phyloP scores from a whole-genome alignment of 345 rosid genomes.

The Populus davidiana region DNA sequence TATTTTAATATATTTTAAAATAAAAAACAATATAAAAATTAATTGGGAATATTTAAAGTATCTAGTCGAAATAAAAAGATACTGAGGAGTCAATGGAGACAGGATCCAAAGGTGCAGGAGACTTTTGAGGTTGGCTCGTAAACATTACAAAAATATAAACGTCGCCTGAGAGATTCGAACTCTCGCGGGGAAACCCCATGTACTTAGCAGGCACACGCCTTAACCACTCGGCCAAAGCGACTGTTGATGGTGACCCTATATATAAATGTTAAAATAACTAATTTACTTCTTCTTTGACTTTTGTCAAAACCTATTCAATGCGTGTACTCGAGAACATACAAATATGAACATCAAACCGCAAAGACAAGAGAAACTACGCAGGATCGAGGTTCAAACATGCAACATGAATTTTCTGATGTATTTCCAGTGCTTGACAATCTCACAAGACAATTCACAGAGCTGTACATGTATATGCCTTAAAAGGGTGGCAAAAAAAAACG shows the following conservation, averaged over 20 bases:
- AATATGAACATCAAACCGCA: not conserved
- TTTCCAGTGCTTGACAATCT: not conserved
- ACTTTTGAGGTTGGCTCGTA: no score
- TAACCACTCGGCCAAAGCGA: slow-evolving; percentile 93
- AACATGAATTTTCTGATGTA: not conserved
- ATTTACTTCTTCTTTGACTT: no score
- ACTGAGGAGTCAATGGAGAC: no score
- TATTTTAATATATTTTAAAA: no score
- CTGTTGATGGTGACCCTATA: not conserved
- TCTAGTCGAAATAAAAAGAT: no score
- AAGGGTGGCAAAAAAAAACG: not conserved
- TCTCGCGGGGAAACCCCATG: slow-evolving; percentile 86
- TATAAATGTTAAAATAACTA: no score
- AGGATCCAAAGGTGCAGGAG: no score
- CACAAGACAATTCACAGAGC: not conserved
- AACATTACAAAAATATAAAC: not conserved
- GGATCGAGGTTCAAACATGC: not conserved
- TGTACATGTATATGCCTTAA: slow-evolving; percentile 6
- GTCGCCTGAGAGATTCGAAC: slow-evolving; percentile 80
- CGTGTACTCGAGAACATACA: not conserved
- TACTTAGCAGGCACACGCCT: slow-evolving; percentile 88
- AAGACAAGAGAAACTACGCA: not conserved
- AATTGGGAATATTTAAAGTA: no score
- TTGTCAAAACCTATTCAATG: not conserved
- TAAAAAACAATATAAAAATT: no score